Evolutionary conservation across 345 rosid genomes (phyloP).

Genomic region (sweet orange (Citrus sinensis)): DVS_A1.0 CM039161.1:3145001-3145500

Average conservation of each 20-base stretch:
- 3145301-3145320: too few relatives aligned
- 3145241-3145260: not conserved
- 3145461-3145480: slow-evolving; percentile 39
- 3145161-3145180: slow-evolving; percentile 15
- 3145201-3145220: not conserved
- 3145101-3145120: too few relatives aligned
- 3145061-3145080: too few relatives aligned
- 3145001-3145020: too few relatives aligned
- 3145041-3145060: too few relatives aligned
- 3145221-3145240: not conserved
- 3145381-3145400: slow-evolving; percentile 17
- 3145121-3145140: not conserved
- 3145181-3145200: slow-evolving; percentile 18
- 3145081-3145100: too few relatives aligned
- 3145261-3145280: not conserved
- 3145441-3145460: slow-evolving; percentile 39
- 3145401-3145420: slow-evolving; percentile 10
- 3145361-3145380: slow-evolving; percentile 20
- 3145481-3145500: slow-evolving; percentile 36
- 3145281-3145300: not conserved
- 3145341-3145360: slow-evolving; percentile 18
- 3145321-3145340: slow-evolving; percentile 17
- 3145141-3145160: not conserved
- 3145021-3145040: too few relatives aligned
- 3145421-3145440: slow-evolving; percentile 15